Conservation (phyloP, 768 basidiomycete genomes). For the Pleurotus tuber-regium region DNA sequence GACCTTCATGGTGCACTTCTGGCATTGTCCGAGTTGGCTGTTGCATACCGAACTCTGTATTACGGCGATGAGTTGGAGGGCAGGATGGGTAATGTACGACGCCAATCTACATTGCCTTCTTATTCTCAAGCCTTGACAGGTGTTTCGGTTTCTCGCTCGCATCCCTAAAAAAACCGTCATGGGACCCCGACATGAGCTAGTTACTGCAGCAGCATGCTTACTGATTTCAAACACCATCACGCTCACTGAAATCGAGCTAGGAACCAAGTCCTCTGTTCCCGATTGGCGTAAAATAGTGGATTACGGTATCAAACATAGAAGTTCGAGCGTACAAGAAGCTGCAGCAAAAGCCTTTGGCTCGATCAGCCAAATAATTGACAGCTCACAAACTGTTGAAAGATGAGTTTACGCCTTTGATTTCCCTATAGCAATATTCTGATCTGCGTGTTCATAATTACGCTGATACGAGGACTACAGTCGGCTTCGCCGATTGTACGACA, state of each 20-base stretch:
- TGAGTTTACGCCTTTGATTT: constrained; percentile 42
- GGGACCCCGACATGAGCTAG: constrained; percentile 65
- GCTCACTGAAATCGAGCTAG: constrained; percentile 44
- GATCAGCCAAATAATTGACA: constrained; percentile 70
- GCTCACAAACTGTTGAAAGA: constrained; percentile 64
- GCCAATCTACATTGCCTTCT: not conserved
- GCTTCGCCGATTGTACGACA: constrained; percentile 61
- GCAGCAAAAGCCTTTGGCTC: constrained; percentile 68
- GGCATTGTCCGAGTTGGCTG: constrained; percentile 69
- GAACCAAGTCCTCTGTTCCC: constrained; percentile 41
- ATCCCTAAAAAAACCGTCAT: constrained; percentile 60
- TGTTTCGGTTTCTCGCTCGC: constrained; percentile 55
- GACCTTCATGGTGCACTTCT: constrained; percentile 84
- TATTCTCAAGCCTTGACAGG: constrained; percentile 37
- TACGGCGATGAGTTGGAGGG: constrained; percentile 30
- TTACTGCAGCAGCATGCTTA: constrained; percentile 69
- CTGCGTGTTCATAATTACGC: constrained; percentile 36
- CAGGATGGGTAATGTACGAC: constrained; percentile 45
- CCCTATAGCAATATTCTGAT: too few relatives aligned
- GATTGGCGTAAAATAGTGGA: constrained; percentile 73
- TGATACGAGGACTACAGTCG: constrained; percentile 59
- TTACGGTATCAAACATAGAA: constrained; percentile 67
- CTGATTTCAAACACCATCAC: constrained; percentile 69
- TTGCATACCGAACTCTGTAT: constrained; percentile 42
- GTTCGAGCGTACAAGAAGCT: constrained; percentile 64